Conservation (phyloP, 805 yeast genomes). For the Metschnikowia drakensbergensis region DNA sequence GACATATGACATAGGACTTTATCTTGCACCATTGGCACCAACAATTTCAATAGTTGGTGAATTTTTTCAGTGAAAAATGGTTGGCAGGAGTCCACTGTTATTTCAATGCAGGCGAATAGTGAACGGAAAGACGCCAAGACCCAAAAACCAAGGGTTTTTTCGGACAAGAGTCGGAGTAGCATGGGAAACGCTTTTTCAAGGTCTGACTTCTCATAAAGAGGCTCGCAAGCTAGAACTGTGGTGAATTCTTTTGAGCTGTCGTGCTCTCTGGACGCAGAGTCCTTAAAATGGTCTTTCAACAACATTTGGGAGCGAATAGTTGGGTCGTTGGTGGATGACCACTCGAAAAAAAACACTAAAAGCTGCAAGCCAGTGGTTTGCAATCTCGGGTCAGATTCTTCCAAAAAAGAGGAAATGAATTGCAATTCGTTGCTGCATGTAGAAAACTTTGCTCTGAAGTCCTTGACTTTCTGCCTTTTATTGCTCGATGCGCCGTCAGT, state of each 20-base stretch:
- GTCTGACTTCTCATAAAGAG: background rate
- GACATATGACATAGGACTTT: conserved; percentile 24
- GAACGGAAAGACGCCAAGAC: conserved; percentile 21
- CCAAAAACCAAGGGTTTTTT: conserved; percentile 20
- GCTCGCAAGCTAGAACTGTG: background rate
- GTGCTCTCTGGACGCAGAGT: background rate
- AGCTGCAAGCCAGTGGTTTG: conserved; percentile 27
- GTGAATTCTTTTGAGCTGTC: background rate
- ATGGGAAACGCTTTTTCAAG: background rate
- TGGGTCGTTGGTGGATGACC: background rate
- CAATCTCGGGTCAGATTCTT: conserved; percentile 12
- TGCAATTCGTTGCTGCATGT: conserved; percentile 16
- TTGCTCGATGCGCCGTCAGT: conserved; percentile 4
- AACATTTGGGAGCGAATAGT: background rate
- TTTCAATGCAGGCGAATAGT: background rate
- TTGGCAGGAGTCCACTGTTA: background rate
- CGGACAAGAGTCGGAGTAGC: conserved; percentile 5
- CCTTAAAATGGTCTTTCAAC: background rate
- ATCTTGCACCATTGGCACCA: conserved; percentile 36
- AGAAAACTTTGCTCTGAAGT: conserved; percentile 3
- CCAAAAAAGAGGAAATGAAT: conserved; percentile 26
- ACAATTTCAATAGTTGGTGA: conserved; percentile 28
- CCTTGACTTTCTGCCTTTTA: conserved; percentile 27
- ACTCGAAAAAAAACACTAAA: conserved; percentile 20
- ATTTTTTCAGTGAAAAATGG: background rate